These are phyloP conservation scores for Drechslerella stenobrocha DNA, from an alignment of 2,329 filamentous ascomycete species.

Conservation along the genomic window DNA sequence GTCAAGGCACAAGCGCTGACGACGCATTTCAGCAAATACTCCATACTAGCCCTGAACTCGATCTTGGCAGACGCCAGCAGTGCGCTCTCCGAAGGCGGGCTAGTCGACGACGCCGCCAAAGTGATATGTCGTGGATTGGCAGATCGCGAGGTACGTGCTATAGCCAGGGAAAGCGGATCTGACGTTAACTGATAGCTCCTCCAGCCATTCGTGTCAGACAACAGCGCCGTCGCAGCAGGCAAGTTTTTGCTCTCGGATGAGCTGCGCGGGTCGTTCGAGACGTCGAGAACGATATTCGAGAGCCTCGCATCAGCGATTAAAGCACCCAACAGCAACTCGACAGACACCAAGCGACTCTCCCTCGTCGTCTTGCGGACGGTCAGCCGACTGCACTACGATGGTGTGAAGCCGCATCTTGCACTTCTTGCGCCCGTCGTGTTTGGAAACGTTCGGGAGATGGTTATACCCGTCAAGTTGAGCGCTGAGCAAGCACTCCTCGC, in stretches of 20 bases:
- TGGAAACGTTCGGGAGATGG: constrained; percentile 80
- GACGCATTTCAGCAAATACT: constrained; percentile 73
- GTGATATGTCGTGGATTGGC: constrained; percentile 77
- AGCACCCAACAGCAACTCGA: constrained; percentile 55
- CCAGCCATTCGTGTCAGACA: constrained; percentile 81
- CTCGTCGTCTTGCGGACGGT: constrained; percentile 87
- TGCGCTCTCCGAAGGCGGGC: constrained; percentile 66
- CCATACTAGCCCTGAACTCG: constrained; percentile 83
- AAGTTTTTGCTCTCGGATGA: constrained; percentile 77
- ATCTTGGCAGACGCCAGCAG: constrained; percentile 79
- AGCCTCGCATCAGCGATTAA: constrained; percentile 73
- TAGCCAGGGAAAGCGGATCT: too few species aligned
- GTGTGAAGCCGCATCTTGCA: constrained; percentile 78
- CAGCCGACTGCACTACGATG: constrained; percentile 71
- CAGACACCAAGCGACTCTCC: constrained; percentile 79
- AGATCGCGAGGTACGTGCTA: constrained; percentile 71
- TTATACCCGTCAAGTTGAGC: constrained; percentile 93
- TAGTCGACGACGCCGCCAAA: constrained; percentile 74
- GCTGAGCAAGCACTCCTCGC: constrained; percentile 93
- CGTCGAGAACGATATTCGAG: constrained; percentile 77
- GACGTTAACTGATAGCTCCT: constrained; percentile 5
- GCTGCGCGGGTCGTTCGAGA: constrained; percentile 70
- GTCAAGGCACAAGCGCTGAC: constrained; percentile 77
- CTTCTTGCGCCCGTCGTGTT: constrained; percentile 84
- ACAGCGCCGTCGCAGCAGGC: constrained; percentile 83